Evolutionary conservation across 1,284 basidiomycete genomes (phyloP), one percentile per base, ranked within the genome.

Genomic region (Veloboletus limbatus): DNA sequence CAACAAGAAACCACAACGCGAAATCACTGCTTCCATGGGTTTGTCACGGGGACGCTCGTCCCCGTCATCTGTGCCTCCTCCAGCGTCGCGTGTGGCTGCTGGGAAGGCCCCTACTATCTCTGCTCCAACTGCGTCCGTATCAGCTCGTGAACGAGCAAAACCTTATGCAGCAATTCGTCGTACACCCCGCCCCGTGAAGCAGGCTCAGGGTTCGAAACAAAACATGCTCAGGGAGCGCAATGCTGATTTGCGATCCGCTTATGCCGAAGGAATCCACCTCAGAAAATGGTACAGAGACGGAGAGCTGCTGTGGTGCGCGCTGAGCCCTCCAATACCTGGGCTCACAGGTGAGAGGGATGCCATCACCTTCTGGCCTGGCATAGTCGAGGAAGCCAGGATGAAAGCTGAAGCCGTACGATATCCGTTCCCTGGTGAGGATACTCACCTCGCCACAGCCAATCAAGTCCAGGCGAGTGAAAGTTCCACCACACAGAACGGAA

Each of bases 281-380:
- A 73, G 74, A 34, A 71, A 82, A 40, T 79, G 76, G 72, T 85
- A 77, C 57, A 73, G 88, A 48, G 74, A 77, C 25, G 81, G 79
- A 17, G 88, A 92, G 62, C 56, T 90, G 18, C 71, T 92, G 6
- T 92, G 88, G 88, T 85, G 80, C 48, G 71, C 73, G 14, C 64
- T 92, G 25, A 63, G 73, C 30, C 59, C 67, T 4, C 74, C 82
- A 0, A 82, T 89, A 42, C 51, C 59, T 11, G 69, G 67, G 0
- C 58, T 69, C 4, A 63, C 66, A 2, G 67, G 68, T 2, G 57
- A 65, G 26, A 69, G 66, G 14, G 69, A 75, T 38, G 56, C 57
- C 16, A 85, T 91, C 52, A 56, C 65, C 20, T 82, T 81, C 53
- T 91, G 88, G 88, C 88, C 88, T 2, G 85, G 75, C 2, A 57